Base-by-base conservation (phyloP, 192 early-diverging fungal species). In the Geranomyces variabilis region DNA sequence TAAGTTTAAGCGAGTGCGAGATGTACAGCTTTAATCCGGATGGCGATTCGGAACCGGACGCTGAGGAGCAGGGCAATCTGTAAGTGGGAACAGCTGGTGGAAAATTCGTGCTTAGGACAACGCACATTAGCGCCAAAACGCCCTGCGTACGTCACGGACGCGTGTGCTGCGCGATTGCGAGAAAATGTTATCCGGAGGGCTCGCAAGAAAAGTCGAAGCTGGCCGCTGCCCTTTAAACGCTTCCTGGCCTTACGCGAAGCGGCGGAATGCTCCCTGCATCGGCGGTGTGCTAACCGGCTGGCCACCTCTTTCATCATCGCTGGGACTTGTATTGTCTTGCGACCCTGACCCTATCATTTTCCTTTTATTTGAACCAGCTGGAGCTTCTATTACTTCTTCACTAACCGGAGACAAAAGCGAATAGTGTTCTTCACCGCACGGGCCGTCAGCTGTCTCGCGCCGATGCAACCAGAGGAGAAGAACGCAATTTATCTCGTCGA, bases 371-470 rank as follows among this genome's bases (percentile, higher is more conserved):
- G n/a, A n/a, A n/a, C 30, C 70, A 94, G 93, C 51, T 96, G 93
- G 95, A 93, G 93, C 31, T 93, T 96, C 79, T 94, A 99, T 86
- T 95, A 94, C 86, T 97, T 99, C 74, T 97, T 99, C 82, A 91
- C 92, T 69, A 97, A 99, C 78, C 87, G 89, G 65, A 90, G 90
- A 70, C 77, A 94, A 73, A 96, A 94, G 77, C 84, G 95, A 53
- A 91, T 99, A 43, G 85, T 99, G 14, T 97, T 95, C 74, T 93
- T 99, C 73, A 94, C 93, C 0, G 91, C 90, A 28, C 86, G 91
- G 71, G 92, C 94, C 53, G 88, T 94, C 63, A 87, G 86, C 66
- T 77, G 82, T 58, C 79, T 84, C 63, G 84, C 88, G 46, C 86
- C 81, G 14, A 65, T 82, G 21, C 87, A 85, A 57, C 83, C 84